Conservation (phyloP, 176 grass and related monocot genomes). For the Eleusine coracana region DNA sequence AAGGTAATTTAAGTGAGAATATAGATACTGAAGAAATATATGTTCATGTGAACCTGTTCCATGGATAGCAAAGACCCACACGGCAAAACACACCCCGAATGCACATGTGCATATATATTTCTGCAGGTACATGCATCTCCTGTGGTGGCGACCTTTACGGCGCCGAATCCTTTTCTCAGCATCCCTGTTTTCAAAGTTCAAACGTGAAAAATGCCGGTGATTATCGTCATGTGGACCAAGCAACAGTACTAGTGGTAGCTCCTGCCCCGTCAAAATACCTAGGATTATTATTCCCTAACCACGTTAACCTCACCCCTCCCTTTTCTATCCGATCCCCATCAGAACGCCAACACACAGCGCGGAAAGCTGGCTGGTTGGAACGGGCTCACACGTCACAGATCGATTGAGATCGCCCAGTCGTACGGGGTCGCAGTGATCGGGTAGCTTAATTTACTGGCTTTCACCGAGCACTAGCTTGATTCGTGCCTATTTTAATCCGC, state of each 20-base stretch:
- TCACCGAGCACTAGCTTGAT: constrained; percentile 43
- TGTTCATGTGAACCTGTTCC: not conserved
- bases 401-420: not conserved
- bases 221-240: not conserved
- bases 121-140: constrained; percentile 8
- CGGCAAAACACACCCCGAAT: not conserved
- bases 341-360: not conserved
- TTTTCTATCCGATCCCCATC: not conserved
- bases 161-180: not conserved
- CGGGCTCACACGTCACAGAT: constrained; percentile 24
- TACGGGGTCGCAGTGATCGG: not conserved
- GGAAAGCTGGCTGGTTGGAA: constrained; percentile 5
- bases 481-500: constrained; percentile 49
- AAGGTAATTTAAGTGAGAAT: no score
- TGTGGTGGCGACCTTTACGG: not conserved
- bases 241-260: not conserved
- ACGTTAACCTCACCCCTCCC: constrained; percentile 8
- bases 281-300: constrained; percentile 14
- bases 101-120: not conserved
- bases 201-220: constrained; percentile 7
- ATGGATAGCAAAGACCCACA: not conserved
- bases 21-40: no score
- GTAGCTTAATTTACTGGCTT: constrained; percentile 8
- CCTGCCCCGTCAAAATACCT: constrained; percentile 30
- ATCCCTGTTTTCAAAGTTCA: not conserved